Base-by-base conservation (phyloP, 2,329 filamentous ascomycete species). In the Aspergillus brasiliensis region DNA sequence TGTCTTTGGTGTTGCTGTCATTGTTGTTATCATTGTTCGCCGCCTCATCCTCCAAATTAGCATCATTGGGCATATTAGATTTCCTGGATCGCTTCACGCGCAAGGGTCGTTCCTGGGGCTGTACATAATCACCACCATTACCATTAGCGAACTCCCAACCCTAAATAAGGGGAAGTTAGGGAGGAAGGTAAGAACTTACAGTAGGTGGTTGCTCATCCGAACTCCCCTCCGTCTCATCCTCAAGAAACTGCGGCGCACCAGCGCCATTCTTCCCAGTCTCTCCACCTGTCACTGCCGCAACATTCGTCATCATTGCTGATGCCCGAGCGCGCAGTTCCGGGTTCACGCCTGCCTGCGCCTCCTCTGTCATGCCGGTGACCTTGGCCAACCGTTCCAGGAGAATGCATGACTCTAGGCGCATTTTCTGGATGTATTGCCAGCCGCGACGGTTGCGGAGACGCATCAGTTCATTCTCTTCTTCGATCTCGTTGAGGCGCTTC, bases 401-500 rank as follows among this genome's bases (percentile, higher is more conserved):
- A 57, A 79, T 78, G 58, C 76, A 78, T 0, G 76, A 76, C 59
- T 79, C 76, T 3, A 98, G 85, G 52, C 95, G 89, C 83, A 96
- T 87, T 80, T 98, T 97, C 75, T 96, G 90, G 67, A 97, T 89
- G 71, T 91, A 90, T 65, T 93, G 88, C 76, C 91, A 88, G 62
- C 96, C 86, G 51, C 93, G 89, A 42, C 85, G 82, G 64, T 97
- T 90, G 54, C 92, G 90, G 56, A 91, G 81, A 56, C 91, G 87
- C 49, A 91, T 89, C 59, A 90, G 86, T 69, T 97, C 92, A 75
- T 97, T 97, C 72, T 92, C 89, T 61, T 92, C 88, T 75, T 98
- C 93, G 69, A 98, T 91, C 75, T 97, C 93, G 74, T 88, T 90
- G 65, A 95, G 91, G 62, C 95, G 90, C 69, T 91, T 90, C 80